phyloP scores from a whole-genome alignment of 164 flowering plant species.

The Saururus chinensis region DNA sequence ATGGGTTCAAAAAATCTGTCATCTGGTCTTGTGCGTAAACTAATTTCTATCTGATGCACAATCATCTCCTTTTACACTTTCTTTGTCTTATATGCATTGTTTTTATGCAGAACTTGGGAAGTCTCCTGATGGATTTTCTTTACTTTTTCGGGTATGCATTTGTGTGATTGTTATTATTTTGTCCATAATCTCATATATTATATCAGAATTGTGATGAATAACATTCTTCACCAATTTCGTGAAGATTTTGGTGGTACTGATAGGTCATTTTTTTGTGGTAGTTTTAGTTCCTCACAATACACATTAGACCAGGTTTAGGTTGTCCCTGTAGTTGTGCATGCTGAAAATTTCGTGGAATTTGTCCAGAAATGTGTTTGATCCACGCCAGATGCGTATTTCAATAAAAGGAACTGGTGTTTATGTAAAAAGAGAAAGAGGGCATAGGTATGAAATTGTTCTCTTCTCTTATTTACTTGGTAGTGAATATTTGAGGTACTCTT shows the following conservation, averaged over 20 bases:
- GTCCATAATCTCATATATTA: neutral
- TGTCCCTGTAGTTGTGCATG: neutral
- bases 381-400: conserved; percentile 93
- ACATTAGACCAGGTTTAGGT: neutral
- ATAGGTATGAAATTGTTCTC: conserved; percentile 32
- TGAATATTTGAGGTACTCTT: neutral
- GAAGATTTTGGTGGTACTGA: neutral
- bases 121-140: conserved; percentile 91
- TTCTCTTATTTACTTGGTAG: neutral
- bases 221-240: no score
- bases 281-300: no score
- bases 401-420: conserved; percentile 89
- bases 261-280: no score
- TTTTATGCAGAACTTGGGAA: conserved; percentile 68
- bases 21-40: no score
- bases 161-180: neutral
- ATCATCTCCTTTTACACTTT: neutral
- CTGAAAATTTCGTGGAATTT: neutral
- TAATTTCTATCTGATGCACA: neutral
- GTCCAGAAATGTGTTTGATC: conserved; percentile 89
- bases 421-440: conserved; percentile 78
- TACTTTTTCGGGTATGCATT: conserved; percentile 88
- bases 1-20: neutral
- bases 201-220: no score
- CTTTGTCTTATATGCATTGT: neutral